Conservation (phyloP, 108 stramenopile genomes). For the Nitzschia sp. region DNA sequence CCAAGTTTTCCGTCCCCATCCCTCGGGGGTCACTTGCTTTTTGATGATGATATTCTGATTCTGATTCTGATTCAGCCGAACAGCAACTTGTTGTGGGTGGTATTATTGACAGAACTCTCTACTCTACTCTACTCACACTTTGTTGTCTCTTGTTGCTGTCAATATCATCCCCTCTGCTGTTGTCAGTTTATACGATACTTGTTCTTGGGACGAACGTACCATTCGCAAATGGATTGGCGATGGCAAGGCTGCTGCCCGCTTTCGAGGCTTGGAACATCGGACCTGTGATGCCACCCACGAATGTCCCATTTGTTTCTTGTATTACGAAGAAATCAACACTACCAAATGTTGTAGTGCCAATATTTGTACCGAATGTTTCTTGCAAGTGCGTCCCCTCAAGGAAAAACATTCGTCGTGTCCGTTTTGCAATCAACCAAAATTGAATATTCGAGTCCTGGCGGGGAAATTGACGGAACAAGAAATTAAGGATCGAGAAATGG, state of each 20-base stretch:
- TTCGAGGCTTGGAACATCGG: conserved; percentile 52
- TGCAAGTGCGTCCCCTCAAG: conserved; percentile 76
- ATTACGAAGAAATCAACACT: conserved; percentile 62
- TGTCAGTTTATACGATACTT: conserved; percentile 3
- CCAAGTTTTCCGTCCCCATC: too few relatives aligned
- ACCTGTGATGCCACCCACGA: conserved; percentile 50
- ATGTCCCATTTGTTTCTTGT: conserved; percentile 91
- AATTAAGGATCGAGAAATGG: conserved; percentile 40
- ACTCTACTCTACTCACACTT: not conserved
- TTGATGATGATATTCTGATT: too few relatives aligned
- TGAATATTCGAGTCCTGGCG: conserved; percentile 47
- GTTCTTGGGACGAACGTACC: conserved; percentile 73
- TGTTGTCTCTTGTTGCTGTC: not conserved
- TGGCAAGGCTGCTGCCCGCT: conserved; percentile 69
- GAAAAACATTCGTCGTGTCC: conserved; percentile 64
- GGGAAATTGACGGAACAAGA: conserved; percentile 37
- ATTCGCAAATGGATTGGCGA: conserved; percentile 74
- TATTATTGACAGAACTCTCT: too few relatives aligned
- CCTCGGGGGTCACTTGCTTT: too few relatives aligned
- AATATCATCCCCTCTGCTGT: too few relatives aligned
- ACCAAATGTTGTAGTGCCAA: conserved; percentile 80
- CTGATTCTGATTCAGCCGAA: too few relatives aligned
- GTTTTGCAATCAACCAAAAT: conserved; percentile 69
- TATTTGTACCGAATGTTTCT: conserved; percentile 87
- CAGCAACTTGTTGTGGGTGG: too few relatives aligned